Conservation (phyloP, 1,284 basidiomycete species). For the Puccinia hordei region DNA sequence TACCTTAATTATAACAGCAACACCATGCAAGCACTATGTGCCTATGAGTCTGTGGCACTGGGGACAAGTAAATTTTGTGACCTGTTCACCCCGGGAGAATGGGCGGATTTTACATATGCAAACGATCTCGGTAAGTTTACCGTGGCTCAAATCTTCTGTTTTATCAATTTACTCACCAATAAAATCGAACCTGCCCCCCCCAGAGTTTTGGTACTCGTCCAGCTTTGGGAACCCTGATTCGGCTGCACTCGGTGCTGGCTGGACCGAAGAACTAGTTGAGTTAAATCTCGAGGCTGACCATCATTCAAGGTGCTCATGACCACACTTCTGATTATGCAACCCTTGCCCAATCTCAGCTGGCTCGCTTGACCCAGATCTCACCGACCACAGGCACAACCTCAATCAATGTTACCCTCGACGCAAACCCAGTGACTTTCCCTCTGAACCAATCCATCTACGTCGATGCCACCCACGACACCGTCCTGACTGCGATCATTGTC, state of each 20-base stretch:
- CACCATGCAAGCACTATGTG: conserved; percentile 59
- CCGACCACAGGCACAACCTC: conserved; percentile 71
- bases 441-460: conserved; percentile 77
- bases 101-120: conserved; percentile 65
- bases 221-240: conserved; percentile 59
- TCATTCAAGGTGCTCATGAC: background rate
- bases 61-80: conserved; percentile 63
- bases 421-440: conserved; percentile 73
- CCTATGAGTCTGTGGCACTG: conserved; percentile 61
- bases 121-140: conserved; percentile 34
- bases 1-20: conserved; percentile 60
- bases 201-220: conserved; percentile 49
- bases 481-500: conserved; percentile 60
- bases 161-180: background rate
- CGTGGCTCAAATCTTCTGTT: background rate
- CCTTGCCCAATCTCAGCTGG: conserved; percentile 62
- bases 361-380: conserved; percentile 74
- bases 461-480: conserved; percentile 74
- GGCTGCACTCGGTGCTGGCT: conserved; percentile 61
- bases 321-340: background rate
- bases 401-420: conserved; percentile 76
- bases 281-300: conserved; percentile 50
- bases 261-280: conserved; percentile 60
- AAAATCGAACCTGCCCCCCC: background rate
- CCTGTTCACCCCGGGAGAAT: conserved; percentile 70